A percentile compares a stretch with the other conserved stretches of the same genome.
Conservation (phyloP, 208 protist species). For the Wallacemonas collosoma region DNA sequence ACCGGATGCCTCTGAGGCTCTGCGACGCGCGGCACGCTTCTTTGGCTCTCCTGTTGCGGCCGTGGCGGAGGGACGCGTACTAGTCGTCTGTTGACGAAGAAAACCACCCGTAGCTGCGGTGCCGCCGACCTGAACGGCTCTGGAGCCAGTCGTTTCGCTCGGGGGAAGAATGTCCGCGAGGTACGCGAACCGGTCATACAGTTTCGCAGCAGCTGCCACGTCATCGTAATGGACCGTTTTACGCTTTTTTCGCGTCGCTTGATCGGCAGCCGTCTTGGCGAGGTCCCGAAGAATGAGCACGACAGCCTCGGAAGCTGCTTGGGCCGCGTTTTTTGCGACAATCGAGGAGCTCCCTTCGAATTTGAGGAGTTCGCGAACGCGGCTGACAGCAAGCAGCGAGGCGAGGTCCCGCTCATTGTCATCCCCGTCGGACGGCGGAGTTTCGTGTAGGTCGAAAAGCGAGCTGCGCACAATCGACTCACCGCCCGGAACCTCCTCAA, state of each 20-base stretch:
- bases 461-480: background rate
- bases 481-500: conserved; percentile 10
- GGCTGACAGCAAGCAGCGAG: conserved; percentile 48
- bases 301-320: conserved; percentile 59
- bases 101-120: background rate
- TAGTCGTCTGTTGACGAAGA: background rate
- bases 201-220: conserved; percentile 49
- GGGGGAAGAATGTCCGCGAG: conserved; percentile 59
- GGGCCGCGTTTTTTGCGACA: conserved; percentile 48
- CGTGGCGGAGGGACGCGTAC: no score
- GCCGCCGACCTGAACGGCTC: conserved; percentile 3
- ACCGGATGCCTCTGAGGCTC: background rate
- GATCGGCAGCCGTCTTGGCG: conserved; percentile 40
- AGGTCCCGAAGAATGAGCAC: conserved; percentile 68
- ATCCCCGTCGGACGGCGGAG: background rate
- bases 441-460: background rate
- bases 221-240: conserved; percentile 77
- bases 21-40: background rate
- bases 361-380: conserved; percentile 73
- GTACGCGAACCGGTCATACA: conserved; percentile 77
- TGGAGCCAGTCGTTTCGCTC: background rate
- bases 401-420: conserved; percentile 25
- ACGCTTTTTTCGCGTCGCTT: conserved; percentile 50
- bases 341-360: conserved; percentile 56
- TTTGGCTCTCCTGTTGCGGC: background rate